Base-by-base conservation (phyloP, 1,139 yeast species). In the Yamadazyma membranifaciens region DNA sequence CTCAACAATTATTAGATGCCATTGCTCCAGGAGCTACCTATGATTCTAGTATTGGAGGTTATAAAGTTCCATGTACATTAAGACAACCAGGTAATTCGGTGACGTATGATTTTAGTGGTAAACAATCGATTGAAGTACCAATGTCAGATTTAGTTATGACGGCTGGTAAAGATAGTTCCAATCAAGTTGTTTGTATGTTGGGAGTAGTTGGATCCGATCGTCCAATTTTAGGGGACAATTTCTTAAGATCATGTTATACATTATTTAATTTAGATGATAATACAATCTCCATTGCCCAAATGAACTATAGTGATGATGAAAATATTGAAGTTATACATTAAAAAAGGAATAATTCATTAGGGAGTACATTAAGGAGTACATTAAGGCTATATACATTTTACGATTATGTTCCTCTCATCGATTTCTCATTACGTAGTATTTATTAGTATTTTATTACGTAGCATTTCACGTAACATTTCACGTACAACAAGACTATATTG, bases 171-270 rank as follows among this genome's bases (percentile, higher is more conserved):
- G 44, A 45, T 34, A 39, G 38, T 27, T 40, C 46, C 17, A 49
- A 51, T 28, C 31, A 46, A 22, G 32, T 41, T 14, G 41, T 41
- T 30, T 68, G 73, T 51, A 47, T 49, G 44, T 59, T 67, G 38
- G 72, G 70, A 9, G 43, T 66, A 20, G 65, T 63, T 47, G 9
- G 45, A 12, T 34, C 50, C 16, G 44, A 42, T 26, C 57, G 52
- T 42, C 50, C 63, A 33, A 56, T 67, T 40, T 57, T 87, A 14
- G 96, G 96, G 36, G 95, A 87, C 59, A 75, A 81, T 52, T 67
- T 69, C 49, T 59, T 69, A 48, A 63, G 74, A 47, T 56, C 59
- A 32, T 59, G 62, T 33, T 70, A 69, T 50, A 48, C 65, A 5
- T 68, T 68, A 12, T 67, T 65, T 49, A 58, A 69, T 50, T 59